Base-by-base conservation (phyloP, 148 eudicot species). In the Drosera capensis region DNA sequence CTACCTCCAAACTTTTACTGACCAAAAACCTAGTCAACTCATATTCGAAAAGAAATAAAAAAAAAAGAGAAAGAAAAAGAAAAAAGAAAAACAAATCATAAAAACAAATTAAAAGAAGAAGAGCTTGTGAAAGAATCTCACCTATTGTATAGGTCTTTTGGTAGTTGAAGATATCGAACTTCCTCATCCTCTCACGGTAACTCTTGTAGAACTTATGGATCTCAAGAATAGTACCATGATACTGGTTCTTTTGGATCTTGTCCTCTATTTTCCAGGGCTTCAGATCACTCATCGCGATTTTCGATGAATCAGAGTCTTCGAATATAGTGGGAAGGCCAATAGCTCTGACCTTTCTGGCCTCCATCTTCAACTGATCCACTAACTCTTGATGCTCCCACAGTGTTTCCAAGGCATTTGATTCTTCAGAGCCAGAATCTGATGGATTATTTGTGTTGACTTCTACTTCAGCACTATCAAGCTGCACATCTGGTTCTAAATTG, bases 101-200 rank as follows among this genome's bases (percentile, higher is more conserved):
- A 3, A 16, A 3, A 40, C 21, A 7, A 40, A 40, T 15, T 8
- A 18, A 15, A 40, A 40, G 43, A 3, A 18, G 21, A 40, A n/a
- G 5, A 40, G n/a, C 21, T 2, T 2, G n/a, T 3, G 15, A 44
- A 44, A 13, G 28, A 2, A 21, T 64, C 85, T 63, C 63, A 85
- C 99, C 95, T 60, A 92, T 81, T 45, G 97, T 78, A 73, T 90
- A 90, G 95, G 80, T 90, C 71, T 92, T 92, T 67, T 92, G 99
- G 77, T 70, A 92, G 63, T 76, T 92, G 66, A 92, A 71, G 63
- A 92, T 81, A 45, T 92, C 99, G 23, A 92, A 64, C 67, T 92
- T 92, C 37, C 95, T 61, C 99, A 92, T 92, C 55, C 73, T 74
- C 25, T 85, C 99, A 25, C 82, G 57, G 62, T 92, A 92, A 59